Conservation (phyloP, 2,329 filamentous ascomycete genomes). For the Parastagonospora avenae region DNA sequence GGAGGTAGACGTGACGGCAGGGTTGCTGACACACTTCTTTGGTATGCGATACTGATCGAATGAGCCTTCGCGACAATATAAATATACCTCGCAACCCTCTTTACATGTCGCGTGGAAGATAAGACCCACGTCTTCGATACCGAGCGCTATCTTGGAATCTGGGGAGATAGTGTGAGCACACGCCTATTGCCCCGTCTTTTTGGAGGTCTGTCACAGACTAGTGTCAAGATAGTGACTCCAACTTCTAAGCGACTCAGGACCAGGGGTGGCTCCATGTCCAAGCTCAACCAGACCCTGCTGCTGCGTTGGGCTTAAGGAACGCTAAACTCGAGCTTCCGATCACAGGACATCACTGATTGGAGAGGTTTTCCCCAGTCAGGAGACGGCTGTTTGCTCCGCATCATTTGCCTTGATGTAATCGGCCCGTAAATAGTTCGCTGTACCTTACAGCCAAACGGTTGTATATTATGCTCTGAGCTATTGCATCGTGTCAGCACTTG, state of each 20-base stretch:
- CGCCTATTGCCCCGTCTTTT: constrained; percentile 23
- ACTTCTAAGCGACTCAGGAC: constrained; percentile 7
- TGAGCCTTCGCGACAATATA: neutral
- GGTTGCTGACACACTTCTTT: neutral
- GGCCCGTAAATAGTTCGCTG: too few species aligned
- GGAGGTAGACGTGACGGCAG: neutral
- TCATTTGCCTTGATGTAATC: too few species aligned
- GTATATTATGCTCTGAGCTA: too few species aligned
- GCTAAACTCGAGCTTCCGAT: neutral
- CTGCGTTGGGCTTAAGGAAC: neutral
- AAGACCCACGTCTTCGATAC: constrained; percentile 14
- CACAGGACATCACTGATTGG: too few species aligned
- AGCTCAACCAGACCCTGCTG: neutral
- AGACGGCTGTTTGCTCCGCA: too few species aligned
- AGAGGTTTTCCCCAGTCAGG: too few species aligned
- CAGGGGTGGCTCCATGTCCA: neutral
- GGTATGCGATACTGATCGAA: neutral
- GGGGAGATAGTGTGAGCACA: constrained; percentile 21
- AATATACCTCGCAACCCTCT: constrained; percentile 5
- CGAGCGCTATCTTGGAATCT: constrained; percentile 25
- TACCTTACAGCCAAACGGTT: too few species aligned
- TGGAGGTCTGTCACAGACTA: constrained; percentile 23
- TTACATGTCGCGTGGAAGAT: constrained; percentile 2
- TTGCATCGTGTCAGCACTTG: too few species aligned
- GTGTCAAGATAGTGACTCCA: constrained; percentile 20